Evolutionary conservation across 768 basidiomycete species (phyloP).

Genomic region (Podaxis mareebaensis): DNA sequence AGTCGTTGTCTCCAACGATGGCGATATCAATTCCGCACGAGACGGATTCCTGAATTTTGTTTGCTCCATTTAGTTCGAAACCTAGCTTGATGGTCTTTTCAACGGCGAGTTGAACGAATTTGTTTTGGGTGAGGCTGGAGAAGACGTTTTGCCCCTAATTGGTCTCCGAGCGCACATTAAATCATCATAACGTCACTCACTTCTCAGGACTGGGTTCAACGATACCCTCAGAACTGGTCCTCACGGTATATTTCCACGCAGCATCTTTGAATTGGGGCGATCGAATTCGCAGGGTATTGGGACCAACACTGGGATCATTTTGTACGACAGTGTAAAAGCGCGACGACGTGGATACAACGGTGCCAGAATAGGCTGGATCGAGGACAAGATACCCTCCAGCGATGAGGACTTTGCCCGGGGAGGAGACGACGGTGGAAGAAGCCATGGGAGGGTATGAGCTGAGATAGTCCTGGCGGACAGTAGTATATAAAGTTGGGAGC

Average conservation of each 20-base stretch:
- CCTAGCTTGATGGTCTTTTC: slow-evolving; percentile 73
- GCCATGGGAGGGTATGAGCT: slow-evolving; percentile 34
- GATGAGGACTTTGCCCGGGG: slow-evolving; percentile 93
- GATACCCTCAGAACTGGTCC: slow-evolving; percentile 34
- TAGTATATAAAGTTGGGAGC: slow-evolving; percentile 8
- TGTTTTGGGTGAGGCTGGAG: slow-evolving; percentile 64
- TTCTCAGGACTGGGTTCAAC: slow-evolving; percentile 38
- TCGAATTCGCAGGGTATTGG: slow-evolving; percentile 63
- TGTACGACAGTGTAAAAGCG: slow-evolving; percentile 87
- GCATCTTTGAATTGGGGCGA: slow-evolving; percentile 92
- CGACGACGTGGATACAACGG: slow-evolving; percentile 90
- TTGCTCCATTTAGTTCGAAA: slow-evolving; percentile 52
- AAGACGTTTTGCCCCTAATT: slow-evolving; percentile 18
- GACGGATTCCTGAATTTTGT: slow-evolving; percentile 43
- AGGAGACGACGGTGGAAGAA: slow-evolving; percentile 72
- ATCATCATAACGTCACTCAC: slow-evolving; percentile 31
- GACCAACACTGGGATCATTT: slow-evolving; percentile 29
- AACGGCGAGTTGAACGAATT: slow-evolving; percentile 91
- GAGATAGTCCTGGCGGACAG: slow-evolving; percentile 19
- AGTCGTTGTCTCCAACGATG: slow-evolving; percentile 94
- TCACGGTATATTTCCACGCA: slow-evolving; percentile 70
- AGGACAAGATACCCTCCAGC: slow-evolving; percentile 98
- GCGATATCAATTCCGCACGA: slow-evolving; percentile 67
- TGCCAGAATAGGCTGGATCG: slow-evolving; percentile 80
- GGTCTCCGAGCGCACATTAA: slow-evolving; percentile 9